Evolutionary conservation across 768 basidiomycete species (phyloP), one percentile per base, ranked within the genome.

Genomic region (Mycena amicta): DNA sequence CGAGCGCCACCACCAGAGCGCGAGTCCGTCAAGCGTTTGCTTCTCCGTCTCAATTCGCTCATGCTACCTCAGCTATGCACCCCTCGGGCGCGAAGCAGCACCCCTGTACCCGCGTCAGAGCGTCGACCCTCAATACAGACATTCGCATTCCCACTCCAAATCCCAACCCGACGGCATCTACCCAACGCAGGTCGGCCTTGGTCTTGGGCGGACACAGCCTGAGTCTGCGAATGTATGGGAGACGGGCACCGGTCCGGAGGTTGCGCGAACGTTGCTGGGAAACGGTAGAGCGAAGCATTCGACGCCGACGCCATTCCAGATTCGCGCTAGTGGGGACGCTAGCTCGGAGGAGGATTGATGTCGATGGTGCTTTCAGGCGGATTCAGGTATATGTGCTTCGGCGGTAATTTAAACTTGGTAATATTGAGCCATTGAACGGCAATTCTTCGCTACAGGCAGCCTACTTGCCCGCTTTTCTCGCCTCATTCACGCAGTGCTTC

Each of bases 161-260:
- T 79, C 83, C 46, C 87, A 84, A 65, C 85, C 86, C 2, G 80
- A 80, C 12, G 72, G 67, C 63, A 87, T 88, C 50, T 86, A 88
- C 64, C 87, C 88, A 2, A 70, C 70, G 41, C 69, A 85, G 41
- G 68, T 81, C 46, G 78, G 83, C 63, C 71, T 86, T 29, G 87
- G 85, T 23, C 59, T 86, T 18, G 70, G 70, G 3, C 75, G 78
- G 22, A 45, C 22, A 8, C 77, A 81, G 56, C 80, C 82, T 6
- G 81, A 85, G 31, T 72, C 74, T 23, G 81, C 81, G 4, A 70
- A 12, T 16, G 65, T 75, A 28, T 87, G 86, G 86, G 74, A 80
- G 59, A 71, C 68, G 13, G 84, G 83, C 4, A 78, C 74, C 55
- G 84, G 85, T 2, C 75, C 71, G 61, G 79, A 81, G 15, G 66